Evolutionary conservation across 257 asterid genomes (phyloP), one percentile per base, ranked within the genome.

Genomic region (Penstemon newberryi): DNA sequence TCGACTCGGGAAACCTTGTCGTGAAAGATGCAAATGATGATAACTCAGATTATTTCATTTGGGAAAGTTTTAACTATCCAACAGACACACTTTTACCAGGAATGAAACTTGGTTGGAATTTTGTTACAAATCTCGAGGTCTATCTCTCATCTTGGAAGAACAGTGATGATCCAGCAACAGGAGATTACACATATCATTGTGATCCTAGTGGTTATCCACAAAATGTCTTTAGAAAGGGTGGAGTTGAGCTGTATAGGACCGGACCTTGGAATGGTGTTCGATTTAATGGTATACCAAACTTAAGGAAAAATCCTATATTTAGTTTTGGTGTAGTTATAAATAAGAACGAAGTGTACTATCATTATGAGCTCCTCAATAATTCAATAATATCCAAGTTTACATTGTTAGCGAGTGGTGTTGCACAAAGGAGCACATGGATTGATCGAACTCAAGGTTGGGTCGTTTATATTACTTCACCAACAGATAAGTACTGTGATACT

Each of bases 131-230:
- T 25, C 33, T 1, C 33, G 33, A 25, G 33, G 33, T 25, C 33
- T 25, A 25, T 25, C 33, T 25, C 33, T 25, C 33, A 25, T 25
- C 33, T 25, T 25, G 33, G 33, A 25, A 25, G 33, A 25, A 25
- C 33, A 25, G 2, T 25, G 33, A 25, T 25, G 33, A 25, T 25
- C 33, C 33, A 25, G 33, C 33, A 25, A 25, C 33, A 25, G 33
- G 33, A 25, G 33, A 25, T 25, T 25, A 25, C 2, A 25, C 73
- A 2, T 69, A 69, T 12, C 73, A 69, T 56, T 69, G 73, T 8
- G 73, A 69, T 13, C 73, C 73, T 4, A 69, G 58, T 5, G 73
- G 73, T 1, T 69, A 69, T 56, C 73, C 73, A 15, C 73, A 69
- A 15, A 57, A 69, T 37, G 57, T 56, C 12, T 37, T 69, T 45